phyloP scores from a whole-genome alignment of 176 grass and related monocot genomes.

The Carex scoparia region DNA sequence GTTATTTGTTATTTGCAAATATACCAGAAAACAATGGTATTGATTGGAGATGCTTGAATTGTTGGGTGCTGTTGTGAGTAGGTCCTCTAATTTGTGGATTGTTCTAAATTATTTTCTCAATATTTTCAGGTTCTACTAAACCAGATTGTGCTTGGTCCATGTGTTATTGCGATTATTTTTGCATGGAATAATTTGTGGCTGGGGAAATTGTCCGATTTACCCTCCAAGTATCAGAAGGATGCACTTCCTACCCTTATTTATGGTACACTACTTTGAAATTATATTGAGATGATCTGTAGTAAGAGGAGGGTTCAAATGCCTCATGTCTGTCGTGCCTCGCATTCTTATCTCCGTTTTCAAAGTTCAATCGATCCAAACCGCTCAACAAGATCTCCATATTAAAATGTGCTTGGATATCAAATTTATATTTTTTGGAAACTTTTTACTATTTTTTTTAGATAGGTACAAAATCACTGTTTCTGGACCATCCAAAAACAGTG shows the following conservation, averaged over 20 bases:
- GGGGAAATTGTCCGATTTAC: constrained; percentile 74
- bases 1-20: background rate
- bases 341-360: no score
- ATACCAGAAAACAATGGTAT: background rate
- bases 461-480: no score
- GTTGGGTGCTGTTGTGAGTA: background rate
- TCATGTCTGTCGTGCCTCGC: no score
- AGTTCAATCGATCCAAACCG: no score
- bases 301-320: no score
- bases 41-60: background rate
- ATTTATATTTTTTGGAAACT: no score
- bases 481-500: no score
- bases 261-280: constrained; percentile 38
- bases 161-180: constrained; percentile 91
- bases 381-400: no score
- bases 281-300: background rate
- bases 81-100: background rate
- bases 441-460: no score
- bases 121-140: constrained; percentile 79
- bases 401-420: no score
- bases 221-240: constrained; percentile 85
- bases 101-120: constrained; percentile 11
- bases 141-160: constrained; percentile 88
- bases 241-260: constrained; percentile 88
- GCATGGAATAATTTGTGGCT: constrained; percentile 96